Conservation (phyloP, 148 eudicot genomes). For the Amaranthus hypochondriacus region DNA sequence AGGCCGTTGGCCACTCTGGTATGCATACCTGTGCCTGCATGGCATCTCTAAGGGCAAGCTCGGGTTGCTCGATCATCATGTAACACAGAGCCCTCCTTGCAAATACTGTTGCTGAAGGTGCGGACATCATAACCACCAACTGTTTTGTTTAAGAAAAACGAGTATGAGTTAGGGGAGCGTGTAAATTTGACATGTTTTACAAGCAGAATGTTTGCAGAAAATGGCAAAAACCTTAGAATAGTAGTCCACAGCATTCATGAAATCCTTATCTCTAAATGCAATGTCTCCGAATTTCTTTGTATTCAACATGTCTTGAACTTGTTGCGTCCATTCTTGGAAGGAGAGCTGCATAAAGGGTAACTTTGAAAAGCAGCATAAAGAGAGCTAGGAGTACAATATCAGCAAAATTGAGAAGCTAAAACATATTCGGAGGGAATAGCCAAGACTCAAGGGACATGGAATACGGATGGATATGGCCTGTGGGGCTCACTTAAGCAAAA, state of each 20-base stretch:
- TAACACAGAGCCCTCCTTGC: constrained; percentile 83
- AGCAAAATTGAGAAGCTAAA: neutral
- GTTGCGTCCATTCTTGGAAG: constrained; percentile 99
- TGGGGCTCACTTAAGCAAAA: no score
- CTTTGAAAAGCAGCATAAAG: neutral
- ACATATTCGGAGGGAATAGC: neutral
- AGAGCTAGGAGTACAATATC: neutral
- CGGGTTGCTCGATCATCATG: constrained; percentile 80
- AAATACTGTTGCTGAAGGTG: constrained; percentile 81
- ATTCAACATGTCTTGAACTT: constrained; percentile 96
- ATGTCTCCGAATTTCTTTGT: constrained; percentile 91
- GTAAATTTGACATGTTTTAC: neutral
- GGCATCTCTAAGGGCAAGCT: constrained; percentile 86
- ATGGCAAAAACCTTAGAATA: constrained; percentile 65
- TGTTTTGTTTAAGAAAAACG: constrained; percentile 22
- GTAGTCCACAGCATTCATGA: constrained; percentile 69
- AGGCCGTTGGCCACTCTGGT: constrained; percentile 97
- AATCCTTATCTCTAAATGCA: constrained; percentile 91
- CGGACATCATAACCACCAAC: constrained; percentile 87
- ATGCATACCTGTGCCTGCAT: constrained; percentile 99
- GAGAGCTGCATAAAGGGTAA: constrained; percentile 53
- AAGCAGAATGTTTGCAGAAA: neutral
- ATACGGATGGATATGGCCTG: no score
- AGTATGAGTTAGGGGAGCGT: constrained; percentile 5
- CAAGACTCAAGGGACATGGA: no score